Evolutionary conservation across 2,329 filamentous ascomycete genomes (phyloP).

Genomic region (Xylaria digitata): DNA sequence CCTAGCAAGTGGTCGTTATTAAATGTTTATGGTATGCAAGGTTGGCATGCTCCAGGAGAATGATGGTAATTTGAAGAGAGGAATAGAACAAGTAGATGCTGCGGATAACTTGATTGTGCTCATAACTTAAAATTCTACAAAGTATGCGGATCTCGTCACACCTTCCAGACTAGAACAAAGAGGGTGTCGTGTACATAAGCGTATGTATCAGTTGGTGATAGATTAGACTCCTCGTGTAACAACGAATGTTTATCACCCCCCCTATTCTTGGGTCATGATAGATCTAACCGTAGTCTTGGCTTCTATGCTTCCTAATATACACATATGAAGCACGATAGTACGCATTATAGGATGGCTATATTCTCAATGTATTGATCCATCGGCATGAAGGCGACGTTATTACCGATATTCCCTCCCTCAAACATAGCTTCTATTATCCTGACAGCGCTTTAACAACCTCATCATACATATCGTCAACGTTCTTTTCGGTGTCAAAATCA

Average conservation of each 20-base stretch:
- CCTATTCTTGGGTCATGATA: no score
- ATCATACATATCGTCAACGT: constrained; percentile 55
- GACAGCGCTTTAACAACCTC: constrained; percentile 47
- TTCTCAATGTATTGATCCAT: neutral
- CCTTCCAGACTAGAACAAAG: no score
- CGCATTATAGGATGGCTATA: neutral
- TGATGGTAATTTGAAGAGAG: no score
- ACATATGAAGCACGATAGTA: neutral
- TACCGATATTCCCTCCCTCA: neutral
- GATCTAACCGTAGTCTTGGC: neutral
- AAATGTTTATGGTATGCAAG: neutral
- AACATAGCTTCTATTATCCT: constrained; percentile 26
- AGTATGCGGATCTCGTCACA: no score
- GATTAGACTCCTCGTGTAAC: no score
- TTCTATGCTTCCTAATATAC: no score
- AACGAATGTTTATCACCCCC: no score
- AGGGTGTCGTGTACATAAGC: no score
- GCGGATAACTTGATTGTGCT: neutral
- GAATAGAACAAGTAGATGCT: neutral
- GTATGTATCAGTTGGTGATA: no score
- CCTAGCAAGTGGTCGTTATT: neutral
- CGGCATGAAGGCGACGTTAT: neutral
- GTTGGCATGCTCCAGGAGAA: no score
- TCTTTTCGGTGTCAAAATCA: constrained; percentile 61
- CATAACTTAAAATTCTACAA: neutral